These are phyloP conservation scores for Candida pseudofarinosa DNA, from an alignment of 805 yeast species.

Conservation along the genomic window DNA sequence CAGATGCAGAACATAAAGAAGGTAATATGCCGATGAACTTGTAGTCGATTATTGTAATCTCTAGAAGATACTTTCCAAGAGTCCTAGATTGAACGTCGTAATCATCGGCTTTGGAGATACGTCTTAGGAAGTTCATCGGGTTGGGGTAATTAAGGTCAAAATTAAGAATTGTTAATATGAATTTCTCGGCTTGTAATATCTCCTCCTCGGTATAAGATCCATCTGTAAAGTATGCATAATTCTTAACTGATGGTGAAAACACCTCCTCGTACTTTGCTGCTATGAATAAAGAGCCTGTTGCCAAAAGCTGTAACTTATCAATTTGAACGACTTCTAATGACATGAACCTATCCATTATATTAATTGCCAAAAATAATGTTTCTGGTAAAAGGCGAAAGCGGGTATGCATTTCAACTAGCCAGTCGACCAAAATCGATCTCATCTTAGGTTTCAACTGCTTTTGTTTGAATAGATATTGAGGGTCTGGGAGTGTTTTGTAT, in stretches of 20 bases:
- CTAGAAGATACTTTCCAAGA: slow-evolving; percentile 78
- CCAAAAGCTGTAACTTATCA: slow-evolving; percentile 77
- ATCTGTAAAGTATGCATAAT: slow-evolving; percentile 84
- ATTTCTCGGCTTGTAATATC: slow-evolving; percentile 78
- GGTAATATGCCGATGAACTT: slow-evolving; percentile 71
- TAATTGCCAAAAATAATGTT: slow-evolving; percentile 77
- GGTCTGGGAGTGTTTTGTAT: slow-evolving; percentile 64
- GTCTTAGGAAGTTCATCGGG: slow-evolving; percentile 83
- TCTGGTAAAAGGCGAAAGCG: slow-evolving; percentile 82
- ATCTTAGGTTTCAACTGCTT: slow-evolving; percentile 70
- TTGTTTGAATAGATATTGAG: slow-evolving; percentile 63
- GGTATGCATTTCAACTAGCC: slow-evolving; percentile 88
- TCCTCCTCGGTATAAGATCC: slow-evolving; percentile 79
- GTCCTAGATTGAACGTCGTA: slow-evolving; percentile 83
- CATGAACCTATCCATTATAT: slow-evolving; percentile 84
- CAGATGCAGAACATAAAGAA: slow-evolving; percentile 78
- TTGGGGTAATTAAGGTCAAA: slow-evolving; percentile 82
- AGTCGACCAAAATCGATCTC: slow-evolving; percentile 86
- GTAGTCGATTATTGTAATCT: slow-evolving; percentile 71
- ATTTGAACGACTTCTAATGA: slow-evolving; percentile 69
- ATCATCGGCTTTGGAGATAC: slow-evolving; percentile 88
- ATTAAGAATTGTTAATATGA: slow-evolving; percentile 63
- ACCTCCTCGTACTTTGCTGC: slow-evolving; percentile 96
- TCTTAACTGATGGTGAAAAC: slow-evolving; percentile 76
- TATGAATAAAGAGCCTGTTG: slow-evolving; percentile 79